These are phyloP conservation scores for Dendryphion nanum DNA, from an alignment of 2,329 filamentous ascomycete species.

Conservation along the genomic window DNA sequence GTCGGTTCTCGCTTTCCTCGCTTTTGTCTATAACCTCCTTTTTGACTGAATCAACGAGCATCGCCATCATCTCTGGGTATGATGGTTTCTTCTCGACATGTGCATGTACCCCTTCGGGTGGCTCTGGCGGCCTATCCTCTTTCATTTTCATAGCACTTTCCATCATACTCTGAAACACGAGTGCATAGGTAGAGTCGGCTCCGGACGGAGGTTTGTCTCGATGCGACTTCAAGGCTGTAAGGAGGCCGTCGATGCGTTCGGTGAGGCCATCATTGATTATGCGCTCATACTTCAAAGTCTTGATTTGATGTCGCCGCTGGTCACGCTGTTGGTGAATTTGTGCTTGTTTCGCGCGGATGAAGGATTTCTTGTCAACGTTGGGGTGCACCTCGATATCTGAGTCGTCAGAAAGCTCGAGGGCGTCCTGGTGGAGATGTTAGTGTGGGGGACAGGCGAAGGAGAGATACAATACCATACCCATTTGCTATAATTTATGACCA, in stretches of 20 bases:
- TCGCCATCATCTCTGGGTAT: conserved; percentile 98
- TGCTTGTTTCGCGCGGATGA: conserved; percentile 96
- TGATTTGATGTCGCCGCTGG: conserved; percentile 84
- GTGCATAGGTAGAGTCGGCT: conserved; percentile 60
- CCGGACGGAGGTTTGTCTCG: conserved; percentile 49
- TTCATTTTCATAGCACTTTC: conserved; percentile 64
- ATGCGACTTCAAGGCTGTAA: conserved; percentile 72
- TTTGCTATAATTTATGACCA: conserved; percentile 70
- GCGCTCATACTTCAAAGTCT: conserved; percentile 87
- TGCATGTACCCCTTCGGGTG: conserved; percentile 76
- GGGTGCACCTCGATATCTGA: conserved; percentile 98
- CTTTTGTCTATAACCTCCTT: conserved; percentile 71
- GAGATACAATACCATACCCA: conserved; percentile 53
- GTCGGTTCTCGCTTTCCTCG: conserved; percentile 67
- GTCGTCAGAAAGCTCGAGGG: conserved; percentile 95
- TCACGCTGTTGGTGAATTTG: conserved; percentile 92
- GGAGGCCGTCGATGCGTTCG: conserved; percentile 75
- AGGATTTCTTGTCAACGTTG: conserved; percentile 97
- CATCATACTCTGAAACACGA: conserved; percentile 87
- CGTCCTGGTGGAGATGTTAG: conserved; percentile 56
- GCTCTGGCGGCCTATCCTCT: conserved; percentile 68
- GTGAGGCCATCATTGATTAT: conserved; percentile 90
- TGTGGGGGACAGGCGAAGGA: neutral
- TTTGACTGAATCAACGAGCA: conserved; percentile 91
- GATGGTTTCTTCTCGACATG: conserved; percentile 73